Evolutionary conservation across 768 basidiomycete species (phyloP).

Genomic region (Phlebiopsis flavidoalba): DNA sequence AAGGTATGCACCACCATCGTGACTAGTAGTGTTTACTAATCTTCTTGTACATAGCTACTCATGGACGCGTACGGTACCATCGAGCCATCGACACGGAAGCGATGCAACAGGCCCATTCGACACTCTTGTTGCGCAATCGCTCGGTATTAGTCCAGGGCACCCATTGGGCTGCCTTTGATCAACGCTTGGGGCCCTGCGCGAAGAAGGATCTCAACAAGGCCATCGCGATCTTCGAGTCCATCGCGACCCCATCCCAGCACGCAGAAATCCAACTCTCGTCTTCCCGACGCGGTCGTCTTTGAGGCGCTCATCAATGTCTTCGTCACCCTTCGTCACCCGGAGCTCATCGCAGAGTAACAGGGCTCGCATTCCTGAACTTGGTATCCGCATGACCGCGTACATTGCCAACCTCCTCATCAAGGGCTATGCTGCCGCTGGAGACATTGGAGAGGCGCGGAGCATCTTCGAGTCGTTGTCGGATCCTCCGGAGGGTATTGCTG

Average conservation of each 20-base stretch:
- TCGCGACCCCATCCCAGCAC: slow-evolving; percentile 51
- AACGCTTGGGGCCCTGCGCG: slow-evolving; percentile 79
- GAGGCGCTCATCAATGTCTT: slow-evolving; percentile 89
- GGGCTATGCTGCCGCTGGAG: slow-evolving; percentile 61
- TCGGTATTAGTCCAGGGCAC: slow-evolving; percentile 47
- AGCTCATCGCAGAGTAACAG: slow-evolving; percentile 71
- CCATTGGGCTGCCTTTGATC: slow-evolving; percentile 84
- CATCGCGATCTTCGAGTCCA: slow-evolving; percentile 70
- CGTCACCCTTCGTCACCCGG: slow-evolving; percentile 70
- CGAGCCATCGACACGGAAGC: slow-evolving; percentile 65
- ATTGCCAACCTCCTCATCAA: slow-evolving; percentile 84
- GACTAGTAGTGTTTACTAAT: background rate
- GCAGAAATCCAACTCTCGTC: slow-evolving; percentile 19
- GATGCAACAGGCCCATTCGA: slow-evolving; percentile 67
- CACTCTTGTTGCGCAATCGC: slow-evolving; percentile 42
- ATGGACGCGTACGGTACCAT: slow-evolving; percentile 86
- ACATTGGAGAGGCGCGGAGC: slow-evolving; percentile 64
- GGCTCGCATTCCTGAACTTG: slow-evolving; percentile 49
- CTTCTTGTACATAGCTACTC: slow-evolving; percentile 51
- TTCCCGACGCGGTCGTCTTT: slow-evolving; percentile 81
- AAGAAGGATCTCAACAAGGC: slow-evolving; percentile 75
- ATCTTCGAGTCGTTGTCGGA: slow-evolving; percentile 82
- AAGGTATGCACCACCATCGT: slow-evolving; percentile 47
- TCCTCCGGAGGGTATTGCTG: slow-evolving; percentile 79
- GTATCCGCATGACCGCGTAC: slow-evolving; percentile 91